A percentile compares a stretch with the other conserved stretches of the same genome.
Conservation (phyloP, 345 rosid species). For the Mangifera indica region DNA sequence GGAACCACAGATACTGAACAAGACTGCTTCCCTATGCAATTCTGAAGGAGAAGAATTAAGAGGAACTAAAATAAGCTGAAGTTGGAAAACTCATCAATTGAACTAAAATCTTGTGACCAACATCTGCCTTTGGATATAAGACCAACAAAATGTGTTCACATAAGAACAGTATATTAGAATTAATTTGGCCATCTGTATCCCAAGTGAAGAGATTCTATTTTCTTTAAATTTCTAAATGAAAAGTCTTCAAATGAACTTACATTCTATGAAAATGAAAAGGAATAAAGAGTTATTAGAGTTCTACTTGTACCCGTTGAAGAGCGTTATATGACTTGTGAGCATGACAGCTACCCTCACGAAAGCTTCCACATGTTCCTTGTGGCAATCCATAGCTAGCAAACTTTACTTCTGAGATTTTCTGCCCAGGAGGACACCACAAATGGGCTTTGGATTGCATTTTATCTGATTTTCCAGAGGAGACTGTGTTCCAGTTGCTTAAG, state of each 20-base stretch:
- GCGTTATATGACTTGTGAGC: constrained; percentile 52
- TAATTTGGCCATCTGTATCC: not conserved
- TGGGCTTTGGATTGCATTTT: constrained; percentile 42
- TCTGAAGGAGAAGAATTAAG: constrained; percentile 34
- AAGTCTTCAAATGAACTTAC: not conserved
- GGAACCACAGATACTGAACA: constrained; percentile 55
- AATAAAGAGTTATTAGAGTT: not conserved
- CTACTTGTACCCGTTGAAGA: constrained; percentile 32
- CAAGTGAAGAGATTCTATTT: not conserved
- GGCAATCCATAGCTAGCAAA: constrained; percentile 74
- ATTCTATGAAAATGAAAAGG: not conserved
- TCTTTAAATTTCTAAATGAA: not conserved
- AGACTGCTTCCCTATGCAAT: constrained; percentile 50
- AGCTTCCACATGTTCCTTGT: constrained; percentile 58
- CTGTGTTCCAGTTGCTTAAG: constrained; percentile 32
- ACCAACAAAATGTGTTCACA: not conserved
- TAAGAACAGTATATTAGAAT: not conserved
- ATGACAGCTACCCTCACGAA: constrained; percentile 55
- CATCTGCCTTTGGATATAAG: not conserved
- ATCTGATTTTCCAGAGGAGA: constrained; percentile 25
- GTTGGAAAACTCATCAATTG: not conserved
- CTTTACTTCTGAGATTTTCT: constrained; percentile 49
- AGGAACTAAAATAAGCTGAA: not conserved
- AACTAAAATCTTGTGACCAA: not conserved
- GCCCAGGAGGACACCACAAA: constrained; percentile 57